These are phyloP conservation scores for Fusarium piperis DNA, from an alignment of 2,329 filamentous ascomycete genomes.

Conservation along the genomic window DNA sequence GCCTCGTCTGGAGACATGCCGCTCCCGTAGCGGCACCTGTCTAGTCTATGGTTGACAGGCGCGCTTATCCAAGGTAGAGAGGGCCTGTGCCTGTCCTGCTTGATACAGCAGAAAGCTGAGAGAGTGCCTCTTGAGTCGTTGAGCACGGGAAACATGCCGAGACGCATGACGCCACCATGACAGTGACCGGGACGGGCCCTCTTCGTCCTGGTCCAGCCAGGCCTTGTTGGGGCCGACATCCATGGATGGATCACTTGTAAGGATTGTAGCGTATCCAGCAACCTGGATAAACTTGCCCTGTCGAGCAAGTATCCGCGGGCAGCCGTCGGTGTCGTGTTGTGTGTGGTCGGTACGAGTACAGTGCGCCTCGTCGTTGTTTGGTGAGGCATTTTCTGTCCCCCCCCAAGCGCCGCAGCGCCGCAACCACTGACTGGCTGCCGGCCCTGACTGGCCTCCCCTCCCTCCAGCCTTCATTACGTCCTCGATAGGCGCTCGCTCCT, in stretches of 20 bases:
- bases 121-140: slow-evolving; percentile 13
- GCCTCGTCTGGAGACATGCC: neutral
- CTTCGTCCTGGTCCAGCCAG: neutral
- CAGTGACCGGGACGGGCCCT: neutral
- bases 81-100: neutral
- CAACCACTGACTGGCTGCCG: slow-evolving; percentile 17
- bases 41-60: slow-evolving; percentile 9
- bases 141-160: slow-evolving; percentile 23
- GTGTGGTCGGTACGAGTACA: neutral
- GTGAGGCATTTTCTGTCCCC: slow-evolving; percentile 38
- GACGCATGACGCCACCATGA: slow-evolving; percentile 32
- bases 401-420: slow-evolving; percentile 23
- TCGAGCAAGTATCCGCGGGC: slow-evolving; percentile 25
- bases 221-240: slow-evolving; percentile 15
- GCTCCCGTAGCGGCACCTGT: neutral
- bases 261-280: slow-evolving; percentile 10
- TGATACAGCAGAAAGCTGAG: neutral
- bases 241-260: neutral
- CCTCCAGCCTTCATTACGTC: neutral
- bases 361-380: slow-evolving; percentile 12
- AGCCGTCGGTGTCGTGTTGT: slow-evolving; percentile 8
- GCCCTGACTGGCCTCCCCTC: neutral
- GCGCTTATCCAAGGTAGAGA: slow-evolving; percentile 16
- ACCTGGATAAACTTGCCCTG: slow-evolving; percentile 27
- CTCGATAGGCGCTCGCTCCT: neutral